Evolutionary conservation across 75 land plant species (phyloP), one percentile per base, ranked within the genome.

Genomic region (Larix kaempferi): DNA sequence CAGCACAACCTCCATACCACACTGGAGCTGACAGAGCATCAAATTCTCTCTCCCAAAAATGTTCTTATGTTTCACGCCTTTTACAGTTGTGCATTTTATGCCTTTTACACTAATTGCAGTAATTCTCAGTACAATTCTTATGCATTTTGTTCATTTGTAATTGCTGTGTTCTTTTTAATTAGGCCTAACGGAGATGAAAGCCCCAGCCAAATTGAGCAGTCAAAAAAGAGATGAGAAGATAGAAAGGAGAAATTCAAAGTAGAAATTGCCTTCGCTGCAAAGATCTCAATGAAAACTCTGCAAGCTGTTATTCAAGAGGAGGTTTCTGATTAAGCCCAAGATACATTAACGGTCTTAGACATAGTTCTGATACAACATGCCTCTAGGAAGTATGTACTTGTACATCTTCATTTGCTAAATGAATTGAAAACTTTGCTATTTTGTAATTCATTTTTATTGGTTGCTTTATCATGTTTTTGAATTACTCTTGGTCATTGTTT

Each of bases 341-440:
- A 92, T 74, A 92, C 94, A 5, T 37, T 90, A 5, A 85, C 92
- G 41, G 94, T 92, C 37, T 87, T 92, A 14, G 90, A 92, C 59
- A 88, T 90, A 16, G 76, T 90, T 21, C 76, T 92, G 56, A 63
- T 88, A 35, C 91, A 92, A 66, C 82, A 84, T 56, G 85, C 86
- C 19, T 82, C 94, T 0, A 76, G 79, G 58, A 84, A 80, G 94
- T 92, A 74, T 27, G 75, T 27, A 37, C 19, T 54, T 75, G 73
- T 57, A 39, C 49, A 76, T 67, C 25, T n/a, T 27, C 16, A 67
- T 27, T 67, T 0, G 2, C 2, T 67, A 27, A 67, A 23, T 17
- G 64, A 0, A 17, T 62, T n/a, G 25, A n/a, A 10, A 5, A 35
- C 8, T 71, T 37, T 16, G 37, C 19, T 56, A 1, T 56, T 12